These are phyloP conservation scores for Shiraia bambusicola DNA, from an alignment of 2,329 filamentous ascomycete genomes.

Conservation along the genomic window DNA sequence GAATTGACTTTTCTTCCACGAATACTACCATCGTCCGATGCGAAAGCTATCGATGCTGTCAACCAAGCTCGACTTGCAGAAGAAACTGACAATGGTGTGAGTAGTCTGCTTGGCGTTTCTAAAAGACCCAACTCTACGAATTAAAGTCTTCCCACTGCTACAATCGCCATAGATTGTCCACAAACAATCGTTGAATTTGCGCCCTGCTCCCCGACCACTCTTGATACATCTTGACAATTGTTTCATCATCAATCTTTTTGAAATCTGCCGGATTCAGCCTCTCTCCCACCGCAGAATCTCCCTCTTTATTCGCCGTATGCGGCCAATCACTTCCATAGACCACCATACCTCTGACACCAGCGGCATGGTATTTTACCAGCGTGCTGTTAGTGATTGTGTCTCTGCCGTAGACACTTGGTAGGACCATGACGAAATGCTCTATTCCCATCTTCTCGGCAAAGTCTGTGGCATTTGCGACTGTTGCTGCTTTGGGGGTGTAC, in stretches of 20 bases:
- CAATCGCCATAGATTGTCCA: slow-evolving; percentile 1
- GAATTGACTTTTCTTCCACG: not conserved
- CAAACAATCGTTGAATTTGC: slow-evolving; percentile 1
- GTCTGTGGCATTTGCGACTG: not conserved
- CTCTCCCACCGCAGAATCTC: slow-evolving; percentile 1
- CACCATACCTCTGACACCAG: slow-evolving; percentile 3
- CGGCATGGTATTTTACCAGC: not conserved
- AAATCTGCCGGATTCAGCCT: not conserved
- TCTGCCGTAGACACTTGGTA: slow-evolving; percentile 1
- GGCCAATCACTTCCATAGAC: slow-evolving; percentile 3
- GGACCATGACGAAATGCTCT: not conserved
- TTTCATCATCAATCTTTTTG: slow-evolving; percentile 2
- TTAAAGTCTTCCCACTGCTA: not conserved
- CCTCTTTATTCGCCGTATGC: slow-evolving; percentile 3
- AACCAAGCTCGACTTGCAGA: too few species aligned
- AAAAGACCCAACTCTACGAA: too few species aligned
- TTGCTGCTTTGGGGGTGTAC: slow-evolving; percentile 1
- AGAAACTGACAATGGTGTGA: too few species aligned
- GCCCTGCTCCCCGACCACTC: not conserved
- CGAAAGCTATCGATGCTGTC: too few species aligned
- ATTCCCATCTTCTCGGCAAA: not conserved
- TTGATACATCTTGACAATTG: not conserved
- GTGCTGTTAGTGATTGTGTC: slow-evolving; percentile 1
- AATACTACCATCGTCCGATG: too few species aligned
- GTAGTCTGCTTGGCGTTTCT: not conserved